phyloP scores from a whole-genome alignment of 257 asterid genomes.

The Nicotiana benthamiana region DNA sequence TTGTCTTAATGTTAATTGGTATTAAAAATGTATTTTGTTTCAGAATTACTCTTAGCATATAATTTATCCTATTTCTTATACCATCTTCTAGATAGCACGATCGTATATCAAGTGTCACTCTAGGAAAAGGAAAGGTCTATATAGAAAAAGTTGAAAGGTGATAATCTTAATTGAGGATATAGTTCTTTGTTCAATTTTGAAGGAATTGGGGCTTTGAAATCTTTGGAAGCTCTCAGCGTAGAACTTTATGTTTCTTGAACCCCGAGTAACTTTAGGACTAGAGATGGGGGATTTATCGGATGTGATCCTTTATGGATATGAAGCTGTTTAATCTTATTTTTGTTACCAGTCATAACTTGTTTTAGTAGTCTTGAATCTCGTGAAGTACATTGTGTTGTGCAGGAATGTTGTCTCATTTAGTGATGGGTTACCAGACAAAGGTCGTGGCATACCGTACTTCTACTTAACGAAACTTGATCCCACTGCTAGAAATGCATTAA shows the following conservation, averaged over 20 bases:
- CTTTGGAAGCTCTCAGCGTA: not conserved
- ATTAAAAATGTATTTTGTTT: not conserved
- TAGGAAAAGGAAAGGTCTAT: not conserved
- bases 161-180: not conserved
- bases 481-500: conserved; percentile 64
- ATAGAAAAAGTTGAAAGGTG: not conserved
- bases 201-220: not conserved
- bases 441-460: conserved; percentile 77
- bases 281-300: not conserved
- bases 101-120: not conserved
- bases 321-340: not conserved
- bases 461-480: conserved; percentile 85
- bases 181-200: not conserved
- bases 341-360: not conserved
- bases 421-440: conserved; percentile 67
- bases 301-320: not conserved
- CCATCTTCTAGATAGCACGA: not conserved
- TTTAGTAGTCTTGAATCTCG: not conserved
- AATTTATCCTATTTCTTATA: not conserved
- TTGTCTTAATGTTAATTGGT: not conserved
- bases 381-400: conserved; percentile 8
- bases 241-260: not conserved
- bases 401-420: conserved; percentile 89
- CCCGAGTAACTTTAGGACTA: not conserved
- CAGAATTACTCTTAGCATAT: not conserved